Percentiles rank a stretch among this genome's conserved stretches.
Evolutionary conservation across 495 filamentous ascomycete species (phyloP).

Genomic region (Penicillium chermesinum): DNA sequence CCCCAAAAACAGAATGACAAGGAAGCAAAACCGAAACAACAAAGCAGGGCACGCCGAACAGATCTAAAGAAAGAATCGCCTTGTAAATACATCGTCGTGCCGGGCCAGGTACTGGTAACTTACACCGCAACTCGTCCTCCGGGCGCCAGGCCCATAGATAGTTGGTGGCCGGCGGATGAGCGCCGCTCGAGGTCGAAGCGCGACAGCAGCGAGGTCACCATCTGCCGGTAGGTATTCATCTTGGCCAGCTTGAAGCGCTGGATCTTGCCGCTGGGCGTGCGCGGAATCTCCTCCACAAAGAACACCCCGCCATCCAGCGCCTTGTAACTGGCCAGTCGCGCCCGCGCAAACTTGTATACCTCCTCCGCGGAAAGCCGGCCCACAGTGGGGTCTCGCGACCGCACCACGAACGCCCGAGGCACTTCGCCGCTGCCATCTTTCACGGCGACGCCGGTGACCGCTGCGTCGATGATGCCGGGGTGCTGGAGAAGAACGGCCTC

Average conservation of each 20-base stretch:
- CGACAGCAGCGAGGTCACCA: constrained; percentile 39
- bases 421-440: constrained; percentile 55
- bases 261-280: constrained; percentile 76
- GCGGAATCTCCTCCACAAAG: constrained; percentile 71
- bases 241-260: constrained; percentile 47
- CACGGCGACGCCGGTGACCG: constrained; percentile 65
- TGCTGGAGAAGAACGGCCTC: constrained; percentile 72
- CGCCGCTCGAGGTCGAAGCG: constrained; percentile 20
- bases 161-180: constrained; percentile 6
- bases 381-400: constrained; percentile 23
- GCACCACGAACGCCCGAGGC: constrained; percentile 71
- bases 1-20: background rate
- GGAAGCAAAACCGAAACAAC: background rate
- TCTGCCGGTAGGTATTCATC: constrained; percentile 43
- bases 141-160: constrained; percentile 9
- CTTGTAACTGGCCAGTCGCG: constrained; percentile 61
- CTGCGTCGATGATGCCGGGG: constrained; percentile 64
- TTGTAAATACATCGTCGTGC: background rate
- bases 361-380: constrained; percentile 47
- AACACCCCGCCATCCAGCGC: constrained; percentile 64
- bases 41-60: background rate
- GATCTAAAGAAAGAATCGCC: background rate
- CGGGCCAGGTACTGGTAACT: background rate
- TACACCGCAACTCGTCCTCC: constrained; percentile 12
- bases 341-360: constrained; percentile 57